A percentile compares a stretch with the other conserved stretches of the same genome.
phyloP scores from a whole-genome alignment of 345 rosid species.

The Moringa oleifera region DNA sequence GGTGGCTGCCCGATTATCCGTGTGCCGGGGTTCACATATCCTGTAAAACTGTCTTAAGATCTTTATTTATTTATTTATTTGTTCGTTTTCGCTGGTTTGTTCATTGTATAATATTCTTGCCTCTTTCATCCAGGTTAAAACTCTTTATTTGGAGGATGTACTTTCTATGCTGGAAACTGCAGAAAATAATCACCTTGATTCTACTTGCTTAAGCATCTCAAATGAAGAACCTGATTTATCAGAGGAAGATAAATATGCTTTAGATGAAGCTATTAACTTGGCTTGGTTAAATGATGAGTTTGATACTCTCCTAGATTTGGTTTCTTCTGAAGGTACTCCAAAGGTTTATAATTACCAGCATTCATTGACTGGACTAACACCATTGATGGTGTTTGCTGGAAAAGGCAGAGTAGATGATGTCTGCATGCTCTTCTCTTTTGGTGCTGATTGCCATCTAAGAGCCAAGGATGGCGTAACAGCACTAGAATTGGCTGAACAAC shows the following conservation, averaged over 20 bases:
- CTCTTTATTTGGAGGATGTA: conserved; percentile 73
- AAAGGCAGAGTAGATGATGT: conserved; percentile 80
- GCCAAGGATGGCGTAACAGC: conserved; percentile 65
- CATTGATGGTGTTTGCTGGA: conserved; percentile 86
- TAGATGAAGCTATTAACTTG: conserved; percentile 78
- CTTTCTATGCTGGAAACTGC: conserved; percentile 63
- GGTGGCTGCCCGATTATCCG: conserved; percentile 87
- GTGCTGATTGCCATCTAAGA: conserved; percentile 56
- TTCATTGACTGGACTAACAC: conserved; percentile 59
- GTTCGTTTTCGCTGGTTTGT: conserved; percentile 7
- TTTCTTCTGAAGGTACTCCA: conserved; percentile 51
- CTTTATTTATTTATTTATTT: conserved; percentile 2
- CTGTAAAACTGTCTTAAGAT: conserved; percentile 42
- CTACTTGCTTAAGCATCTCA: conserved; percentile 26
- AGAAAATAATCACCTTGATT: conserved; percentile 51
- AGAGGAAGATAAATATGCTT: conserved; percentile 57
- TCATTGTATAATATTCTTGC: conserved; percentile 15
- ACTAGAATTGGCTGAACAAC: conserved; percentile 56
- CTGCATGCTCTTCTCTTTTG: conserved; percentile 78
- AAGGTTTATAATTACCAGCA: conserved; percentile 71
- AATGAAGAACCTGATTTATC: conserved; percentile 38
- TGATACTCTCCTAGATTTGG: conserved; percentile 66
- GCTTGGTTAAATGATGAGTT: conserved; percentile 85
- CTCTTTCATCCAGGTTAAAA: conserved; percentile 53
- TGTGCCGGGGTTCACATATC: conserved; percentile 91